A percentile compares a stretch with the other conserved stretches of the same genome.
Conservation (phyloP, 2,329 filamentous ascomycete genomes). For the Chlorencoelia australis region DNA sequence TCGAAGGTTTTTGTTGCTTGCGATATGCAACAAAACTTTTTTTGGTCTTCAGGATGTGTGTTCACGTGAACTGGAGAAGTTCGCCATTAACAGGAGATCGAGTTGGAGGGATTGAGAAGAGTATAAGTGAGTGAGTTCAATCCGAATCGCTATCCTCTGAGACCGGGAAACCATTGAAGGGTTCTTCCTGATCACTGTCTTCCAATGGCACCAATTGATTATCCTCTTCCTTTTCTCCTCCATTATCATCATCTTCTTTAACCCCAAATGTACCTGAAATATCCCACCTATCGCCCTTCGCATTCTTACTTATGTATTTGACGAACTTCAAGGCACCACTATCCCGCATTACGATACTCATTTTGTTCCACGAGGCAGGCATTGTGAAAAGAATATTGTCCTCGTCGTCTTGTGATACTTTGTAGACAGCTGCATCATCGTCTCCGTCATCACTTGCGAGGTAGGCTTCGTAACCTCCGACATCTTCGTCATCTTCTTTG, state of each 20-base stretch:
- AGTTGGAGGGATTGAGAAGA: too few relatives aligned
- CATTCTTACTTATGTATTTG: slow-evolving; percentile 81
- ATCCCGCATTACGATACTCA: slow-evolving; percentile 84
- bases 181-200: slow-evolving; percentile 40
- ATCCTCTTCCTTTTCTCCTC: slow-evolving; percentile 30
- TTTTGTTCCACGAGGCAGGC: slow-evolving; percentile 73
- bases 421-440: slow-evolving; percentile 80
- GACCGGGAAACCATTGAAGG: slow-evolving; percentile 48
- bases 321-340: slow-evolving; percentile 82
- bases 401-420: slow-evolving; percentile 53
- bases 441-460: slow-evolving; percentile 77
- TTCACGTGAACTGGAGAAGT: too few relatives aligned
- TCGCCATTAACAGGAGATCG: too few relatives aligned
- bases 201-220: slow-evolving; percentile 26
- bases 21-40: too few relatives aligned
- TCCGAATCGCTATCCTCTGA: slow-evolving; percentile 26
- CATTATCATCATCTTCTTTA: slow-evolving; percentile 40
- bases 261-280: slow-evolving; percentile 72
- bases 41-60: too few relatives aligned
- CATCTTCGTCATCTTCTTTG: slow-evolving; percentile 38
- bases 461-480: slow-evolving; percentile 79
- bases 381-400: slow-evolving; percentile 67
- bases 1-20: too few relatives aligned
- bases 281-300: slow-evolving; percentile 88
- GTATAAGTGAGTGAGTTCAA: too few relatives aligned